Evolutionary conservation across 1,139 yeast species (phyloP), one percentile per base, ranked within the genome.

Genomic region (Magnusiomyces paraingens): DNA sequence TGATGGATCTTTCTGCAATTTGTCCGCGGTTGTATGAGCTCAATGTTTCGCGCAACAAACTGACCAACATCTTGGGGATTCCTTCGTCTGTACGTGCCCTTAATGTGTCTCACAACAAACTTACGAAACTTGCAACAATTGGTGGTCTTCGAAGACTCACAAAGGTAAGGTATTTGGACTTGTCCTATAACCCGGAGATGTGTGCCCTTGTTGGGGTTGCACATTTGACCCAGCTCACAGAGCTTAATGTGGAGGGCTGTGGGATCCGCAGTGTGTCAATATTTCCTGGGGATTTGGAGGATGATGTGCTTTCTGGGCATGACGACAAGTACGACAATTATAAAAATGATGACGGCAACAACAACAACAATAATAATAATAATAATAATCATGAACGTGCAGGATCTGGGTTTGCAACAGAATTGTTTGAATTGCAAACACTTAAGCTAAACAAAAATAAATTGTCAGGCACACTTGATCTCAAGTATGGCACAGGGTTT

Each of bases 11-110:
- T 21, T 64, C 65, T 4, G 69, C 70, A 38, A 64, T 70, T 53
- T 63, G 74, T 49, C 77, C 77, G 10, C 59, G 60, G 10, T 58
- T 74, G 36, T 60, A 55, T 20, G 58, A 59, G 1, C 58, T 74
- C 8, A 63, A 70, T 48, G 63, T 69, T 3, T 59, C 66, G n/a
- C 58, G 62, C 32, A 74, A 74, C 53, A 56, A 58, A 11, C 58
- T 74, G 35, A 64, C 67, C 1, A 67, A 62, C 41, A 61, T 73
- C 47, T 68, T 70, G 15, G 77, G 76, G 1, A 56, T 71, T 3
- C 72, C 75, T 1, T 22, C 55, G 1, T 52, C 66, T 2, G 46
- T 71, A n/a, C 59, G 64, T 36, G 59, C 57, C 1, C 58, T 72
- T 36, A 53, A 63, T 17, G 64, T 70, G 10, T 57, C 66, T 29